A percentile compares a stretch with the other conserved stretches of the same genome.
Conservation (phyloP, 305 asterid species). For the Solanum aculeatissimum region DNA sequence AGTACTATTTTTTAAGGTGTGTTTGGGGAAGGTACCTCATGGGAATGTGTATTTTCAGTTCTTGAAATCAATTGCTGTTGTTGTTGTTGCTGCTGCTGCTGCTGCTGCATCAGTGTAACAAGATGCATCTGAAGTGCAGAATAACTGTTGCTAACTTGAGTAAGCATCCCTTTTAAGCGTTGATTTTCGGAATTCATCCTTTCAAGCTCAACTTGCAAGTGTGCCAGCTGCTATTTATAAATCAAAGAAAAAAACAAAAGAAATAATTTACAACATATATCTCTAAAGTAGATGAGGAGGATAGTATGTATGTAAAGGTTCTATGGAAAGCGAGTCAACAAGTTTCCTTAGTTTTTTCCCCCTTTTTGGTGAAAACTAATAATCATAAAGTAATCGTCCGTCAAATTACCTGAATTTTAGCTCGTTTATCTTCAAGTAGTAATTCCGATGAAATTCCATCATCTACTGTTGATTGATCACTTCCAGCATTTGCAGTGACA, state of each 20-base stretch:
- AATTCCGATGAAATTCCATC: background rate
- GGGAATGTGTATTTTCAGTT: constrained; percentile 21
- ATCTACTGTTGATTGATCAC: constrained; percentile 8
- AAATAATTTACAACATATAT: background rate
- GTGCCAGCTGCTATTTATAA: constrained; percentile 6
- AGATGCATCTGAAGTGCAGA: constrained; percentile 54
- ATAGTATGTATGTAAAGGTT: too few species aligned
- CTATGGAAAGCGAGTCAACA: background rate
- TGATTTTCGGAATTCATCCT: constrained; percentile 45
- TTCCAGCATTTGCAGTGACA: background rate
- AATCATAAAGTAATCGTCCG: background rate
- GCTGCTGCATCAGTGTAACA: constrained; percentile 36
- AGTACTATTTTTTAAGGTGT: background rate
- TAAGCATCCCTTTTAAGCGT: constrained; percentile 29
- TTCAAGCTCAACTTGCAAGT: constrained; percentile 20
- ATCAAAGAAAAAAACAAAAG: background rate
- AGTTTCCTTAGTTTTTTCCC: background rate
- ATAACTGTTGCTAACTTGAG: constrained; percentile 50
- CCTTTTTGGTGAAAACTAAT: background rate
- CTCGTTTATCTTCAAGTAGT: background rate
- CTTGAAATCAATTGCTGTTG: constrained; percentile 25
- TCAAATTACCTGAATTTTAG: constrained; percentile 8
- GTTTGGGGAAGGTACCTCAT: constrained; percentile 23
- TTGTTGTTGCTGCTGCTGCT: background rate
- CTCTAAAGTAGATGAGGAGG: too few species aligned